Base-by-base conservation (phyloP, 2,329 filamentous ascomycete species). In the Penicillium italicum region DNA sequence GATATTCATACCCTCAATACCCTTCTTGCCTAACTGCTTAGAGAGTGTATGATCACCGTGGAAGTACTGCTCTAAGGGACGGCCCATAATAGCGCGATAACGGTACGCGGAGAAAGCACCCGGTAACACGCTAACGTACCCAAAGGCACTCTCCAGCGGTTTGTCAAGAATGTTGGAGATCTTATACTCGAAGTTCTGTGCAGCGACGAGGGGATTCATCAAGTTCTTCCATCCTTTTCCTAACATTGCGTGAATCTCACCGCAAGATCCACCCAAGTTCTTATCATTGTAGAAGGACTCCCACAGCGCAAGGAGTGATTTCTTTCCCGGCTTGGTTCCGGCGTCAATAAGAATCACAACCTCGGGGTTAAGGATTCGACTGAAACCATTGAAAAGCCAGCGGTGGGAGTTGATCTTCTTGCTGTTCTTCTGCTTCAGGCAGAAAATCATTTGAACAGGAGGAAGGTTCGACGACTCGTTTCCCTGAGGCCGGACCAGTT, bases 331-430 rank as follows among this genome's bases (percentile, higher is more conserved):
- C 79, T 97, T 97, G 49, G 93, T 97, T 79, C 93, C 93, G 26
- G 93, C 93, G 78, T 97, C 93, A 57, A 97, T 85, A 64, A 97
- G 82, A 73, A 97, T 95, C 72, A 90, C 94, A 53, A 97, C 88
- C 76, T 97, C 93, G 16, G 93, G 93, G 78, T 97, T 97, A 60
- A 97, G 79, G 64, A 97, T 95, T 67, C 92, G 89, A 60, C 92
- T 93, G 73, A 97, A 97, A 46, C 89, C 93, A 66, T 96, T 97
- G 79, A 97, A 97, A 24, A 97, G 82, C 93, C 93, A 97, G 79
- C 93, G 84, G 74, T 97, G 93, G 24, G 93, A 97, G 80, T 97
- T 97, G 80, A 97, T 97, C 85, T 97, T 97, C 82, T 97, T 97
- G 79, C 82, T 95, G 82, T 97, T 97, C 84, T 96, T 91, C 74